Evolutionary conservation across 83 land plant genomes (phyloP), one percentile per base, ranked within the genome.

Genomic region (Picea abies): DNA sequence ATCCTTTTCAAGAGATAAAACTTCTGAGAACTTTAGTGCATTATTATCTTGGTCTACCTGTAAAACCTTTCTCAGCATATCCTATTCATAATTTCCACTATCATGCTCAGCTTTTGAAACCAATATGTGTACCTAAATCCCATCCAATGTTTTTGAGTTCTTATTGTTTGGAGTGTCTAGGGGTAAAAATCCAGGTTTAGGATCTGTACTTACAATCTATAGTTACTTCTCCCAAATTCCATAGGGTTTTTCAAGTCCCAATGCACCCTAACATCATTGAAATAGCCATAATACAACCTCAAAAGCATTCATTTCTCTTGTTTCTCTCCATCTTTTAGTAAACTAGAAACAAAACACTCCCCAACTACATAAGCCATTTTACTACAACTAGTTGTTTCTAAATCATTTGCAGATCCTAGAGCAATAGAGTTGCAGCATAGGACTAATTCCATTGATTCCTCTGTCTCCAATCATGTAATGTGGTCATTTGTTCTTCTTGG

Each of bases 201-300:
- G 47, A 39, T 70, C 75, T 37, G 8, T 39, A 70, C 15, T 70
- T 70, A 70, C 75, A 35, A 9, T 41, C 49, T 70, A 41, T 17
- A 10, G 22, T 35, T 4, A 12, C 19, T 25, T 32, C 20, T 79
- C 89, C 89, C 84, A n/a, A 52, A 52, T 22, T 88, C 89, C 86
- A 84, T 84, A 15, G 68, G 15, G 80, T 0, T 82, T 63, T 88
- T 88, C 39, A 88, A 77, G 56, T 88, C 89, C 89, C 89, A 88
- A 23, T 76, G 82, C 14, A 69, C 75, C 63, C 84, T 79, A 26
- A 79, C 67, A 70, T 79, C 83, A 20, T 71, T 23, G 5, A 25
- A 23, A 29, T 23, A 73, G 23, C 83, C 80, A 39, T 66, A 72
- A 17, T 20, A 25, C 0, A 23, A 11, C 5, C 32, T 60, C 67